Conservation (phyloP, 2,329 filamentous ascomycete genomes). For the Alternaria alternata region DNA sequence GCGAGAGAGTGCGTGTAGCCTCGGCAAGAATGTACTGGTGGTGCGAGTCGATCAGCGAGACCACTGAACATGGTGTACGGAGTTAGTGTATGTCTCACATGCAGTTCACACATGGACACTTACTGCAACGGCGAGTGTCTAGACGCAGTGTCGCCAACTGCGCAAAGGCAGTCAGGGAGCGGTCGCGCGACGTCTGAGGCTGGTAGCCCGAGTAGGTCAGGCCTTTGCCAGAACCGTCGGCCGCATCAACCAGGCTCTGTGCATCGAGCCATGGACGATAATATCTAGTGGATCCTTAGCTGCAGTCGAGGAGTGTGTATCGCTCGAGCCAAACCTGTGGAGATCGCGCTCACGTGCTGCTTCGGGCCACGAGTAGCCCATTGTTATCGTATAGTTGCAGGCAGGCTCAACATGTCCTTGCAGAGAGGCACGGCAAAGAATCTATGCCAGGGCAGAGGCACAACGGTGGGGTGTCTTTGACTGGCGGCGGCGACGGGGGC, state of each 20-base stretch:
- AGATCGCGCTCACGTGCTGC: slow-evolving; percentile 41
- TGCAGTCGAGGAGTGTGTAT: neutral
- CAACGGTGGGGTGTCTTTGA: slow-evolving; percentile 7
- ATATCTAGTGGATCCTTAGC: slow-evolving; percentile 29
- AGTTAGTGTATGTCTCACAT: too few relatives aligned
- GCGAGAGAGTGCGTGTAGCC: slow-evolving; percentile 47
- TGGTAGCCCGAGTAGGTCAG: slow-evolving; percentile 36
- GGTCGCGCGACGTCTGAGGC: slow-evolving; percentile 35
- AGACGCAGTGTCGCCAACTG: slow-evolving; percentile 48
- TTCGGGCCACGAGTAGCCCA: slow-evolving; percentile 31
- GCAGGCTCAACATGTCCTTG: slow-evolving; percentile 21
- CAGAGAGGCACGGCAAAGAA: slow-evolving; percentile 13
- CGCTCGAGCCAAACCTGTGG: slow-evolving; percentile 28
- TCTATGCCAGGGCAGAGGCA: slow-evolving; percentile 7
- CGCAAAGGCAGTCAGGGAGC: slow-evolving; percentile 46
- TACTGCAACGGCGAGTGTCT: slow-evolving; percentile 25
- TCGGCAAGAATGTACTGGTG: slow-evolving; percentile 52
- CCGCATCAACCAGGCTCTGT: slow-evolving; percentile 41
- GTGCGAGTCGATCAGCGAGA: slow-evolving; percentile 49
- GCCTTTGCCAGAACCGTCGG: slow-evolving; percentile 33
- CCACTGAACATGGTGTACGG: slow-evolving; percentile 17
- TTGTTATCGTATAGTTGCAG: slow-evolving; percentile 15
- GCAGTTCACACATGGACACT: too few relatives aligned
- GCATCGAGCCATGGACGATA: slow-evolving; percentile 49
- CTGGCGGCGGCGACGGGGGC: neutral